These are phyloP conservation scores for Fusarium tjaetaba DNA, from an alignment of 2,329 filamentous ascomycete species.

Conservation along the genomic window DNA sequence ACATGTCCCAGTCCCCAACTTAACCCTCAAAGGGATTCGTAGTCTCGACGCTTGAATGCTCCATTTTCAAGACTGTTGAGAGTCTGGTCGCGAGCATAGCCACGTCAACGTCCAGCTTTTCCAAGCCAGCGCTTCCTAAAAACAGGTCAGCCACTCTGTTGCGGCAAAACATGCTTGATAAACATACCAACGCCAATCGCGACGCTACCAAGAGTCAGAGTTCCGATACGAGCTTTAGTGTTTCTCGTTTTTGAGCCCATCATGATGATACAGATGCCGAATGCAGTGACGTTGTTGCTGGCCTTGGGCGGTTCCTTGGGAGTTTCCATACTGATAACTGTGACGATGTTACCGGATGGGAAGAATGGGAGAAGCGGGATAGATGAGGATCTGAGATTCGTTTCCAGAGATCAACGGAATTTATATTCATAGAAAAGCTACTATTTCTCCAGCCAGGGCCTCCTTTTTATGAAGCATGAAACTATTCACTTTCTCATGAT, in stretches of 20 bases:
- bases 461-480: background rate
- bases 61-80: background rate
- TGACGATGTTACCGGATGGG: background rate
- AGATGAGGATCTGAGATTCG: background rate
- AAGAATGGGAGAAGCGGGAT: background rate
- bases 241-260: background rate
- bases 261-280: background rate
- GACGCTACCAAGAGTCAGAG: background rate
- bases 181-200: background rate
- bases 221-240: background rate
- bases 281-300: background rate
- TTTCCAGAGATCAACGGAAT: background rate
- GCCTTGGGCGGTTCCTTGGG: background rate
- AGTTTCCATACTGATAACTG: background rate
- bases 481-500: background rate
- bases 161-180: background rate
- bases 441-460: background rate
- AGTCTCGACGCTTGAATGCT: background rate
- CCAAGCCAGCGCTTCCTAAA: background rate
- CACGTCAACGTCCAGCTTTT: background rate
- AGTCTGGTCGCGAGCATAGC: background rate
- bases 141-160: background rate
- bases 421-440: background rate
- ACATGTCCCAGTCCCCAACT: background rate
- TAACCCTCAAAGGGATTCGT: constrained; percentile 1